These are phyloP conservation scores for Cydonia oblonga DNA, from an alignment of 331 rosid genomes.

Conservation along the genomic window DNA sequence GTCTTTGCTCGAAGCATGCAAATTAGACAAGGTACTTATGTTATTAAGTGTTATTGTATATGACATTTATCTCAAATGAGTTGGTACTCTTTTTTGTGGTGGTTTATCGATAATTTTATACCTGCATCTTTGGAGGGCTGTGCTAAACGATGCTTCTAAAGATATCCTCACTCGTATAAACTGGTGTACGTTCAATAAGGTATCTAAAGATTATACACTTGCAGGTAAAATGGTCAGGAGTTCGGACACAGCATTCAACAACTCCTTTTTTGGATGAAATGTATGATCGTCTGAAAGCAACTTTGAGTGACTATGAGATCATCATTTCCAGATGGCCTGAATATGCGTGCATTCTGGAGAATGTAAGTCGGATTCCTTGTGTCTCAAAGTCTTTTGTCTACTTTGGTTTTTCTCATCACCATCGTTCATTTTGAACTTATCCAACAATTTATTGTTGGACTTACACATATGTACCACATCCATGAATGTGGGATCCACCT, in stretches of 20 bases:
- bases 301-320: slow-evolving; percentile 79
- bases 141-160: background rate
- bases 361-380: slow-evolving; percentile 38
- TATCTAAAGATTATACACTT: slow-evolving; percentile 21
- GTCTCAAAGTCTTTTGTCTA: background rate
- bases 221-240: slow-evolving; percentile 99
- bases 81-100: background rate
- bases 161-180: background rate
- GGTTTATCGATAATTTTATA: background rate
- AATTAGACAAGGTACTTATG: slow-evolving; percentile 71
- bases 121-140: background rate
- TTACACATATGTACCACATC: background rate
- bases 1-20: slow-evolving; percentile 81
- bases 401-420: background rate
- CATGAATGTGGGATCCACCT: background rate
- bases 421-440: background rate
- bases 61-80: background rate
- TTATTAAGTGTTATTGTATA: background rate
- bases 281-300: slow-evolving; percentile 83
- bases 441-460: background rate
- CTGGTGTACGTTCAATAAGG: background rate
- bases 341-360: slow-evolving; percentile 66
- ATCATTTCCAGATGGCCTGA: slow-evolving; percentile 99
- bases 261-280: slow-evolving; percentile 97
- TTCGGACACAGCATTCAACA: slow-evolving; percentile 81